Evolutionary conservation across 2,329 filamentous ascomycete species (phyloP).

Genomic region (Penicillium rolfsii): DNA sequence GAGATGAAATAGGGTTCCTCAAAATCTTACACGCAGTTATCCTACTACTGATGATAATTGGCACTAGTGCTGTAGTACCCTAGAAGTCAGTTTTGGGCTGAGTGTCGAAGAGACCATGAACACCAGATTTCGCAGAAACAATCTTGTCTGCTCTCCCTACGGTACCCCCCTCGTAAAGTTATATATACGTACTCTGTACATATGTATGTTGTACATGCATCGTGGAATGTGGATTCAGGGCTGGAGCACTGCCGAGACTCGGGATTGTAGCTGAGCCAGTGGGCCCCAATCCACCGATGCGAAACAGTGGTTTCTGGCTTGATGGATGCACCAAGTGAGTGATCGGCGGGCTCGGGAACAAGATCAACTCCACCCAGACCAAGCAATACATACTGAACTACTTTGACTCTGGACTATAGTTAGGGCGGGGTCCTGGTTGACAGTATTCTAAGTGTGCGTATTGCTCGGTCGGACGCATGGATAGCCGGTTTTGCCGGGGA

Average conservation of each 20-base stretch:
- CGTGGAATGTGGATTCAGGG: neutral
- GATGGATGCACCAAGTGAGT: conserved; percentile 20
- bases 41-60: too few relatives aligned
- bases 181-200: neutral
- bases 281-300: conserved; percentile 22
- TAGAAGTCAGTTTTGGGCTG: too few relatives aligned
- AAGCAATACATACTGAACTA: neutral
- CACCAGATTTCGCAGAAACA: too few relatives aligned
- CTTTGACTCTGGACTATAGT: too few relatives aligned
- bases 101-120: too few relatives aligned
- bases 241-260: conserved; percentile 2
- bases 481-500: neutral
- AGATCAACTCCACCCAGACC: conserved; percentile 9
- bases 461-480: neutral
- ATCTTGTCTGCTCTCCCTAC: neutral
- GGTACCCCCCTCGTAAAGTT: conserved; percentile 16
- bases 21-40: neutral
- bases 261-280: conserved; percentile 22
- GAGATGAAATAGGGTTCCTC: neutral
- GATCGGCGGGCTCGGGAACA: conserved; percentile 23
- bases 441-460: neutral
- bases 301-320: conserved; percentile 27
- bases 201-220: neutral
- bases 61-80: too few relatives aligned
- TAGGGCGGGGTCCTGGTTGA: neutral